A percentile compares a stretch with the other conserved stretches of the same genome.
Conservation (phyloP, 176 grass and related monocot species). For the Hsuehochloa calcarea region DNA sequence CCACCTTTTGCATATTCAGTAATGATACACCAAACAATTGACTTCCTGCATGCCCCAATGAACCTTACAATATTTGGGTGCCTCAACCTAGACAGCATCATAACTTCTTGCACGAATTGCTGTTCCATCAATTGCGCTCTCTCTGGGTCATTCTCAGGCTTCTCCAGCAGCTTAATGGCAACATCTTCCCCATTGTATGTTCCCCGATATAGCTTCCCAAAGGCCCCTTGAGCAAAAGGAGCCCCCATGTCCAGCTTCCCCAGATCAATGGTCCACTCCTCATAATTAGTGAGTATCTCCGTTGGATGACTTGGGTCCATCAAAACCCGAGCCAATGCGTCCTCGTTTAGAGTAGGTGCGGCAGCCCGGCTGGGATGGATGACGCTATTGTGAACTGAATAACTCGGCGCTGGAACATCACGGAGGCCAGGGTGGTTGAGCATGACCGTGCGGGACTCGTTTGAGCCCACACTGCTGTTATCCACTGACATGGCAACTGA, state of each 20-base stretch:
- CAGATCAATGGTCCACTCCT: slow-evolving; percentile 70
- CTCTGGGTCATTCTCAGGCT: slow-evolving; percentile 60
- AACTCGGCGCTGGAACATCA: slow-evolving; percentile 21
- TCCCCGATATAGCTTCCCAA: slow-evolving; percentile 70
- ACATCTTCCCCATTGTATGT: slow-evolving; percentile 74
- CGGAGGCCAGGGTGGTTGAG: slow-evolving; percentile 71
- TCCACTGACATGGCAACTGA: slow-evolving; percentile 56
- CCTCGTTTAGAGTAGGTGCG: slow-evolving; percentile 24
- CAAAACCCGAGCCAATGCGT: slow-evolving; percentile 50
- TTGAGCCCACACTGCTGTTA: slow-evolving; percentile 67
- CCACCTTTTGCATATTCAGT: slow-evolving; percentile 82
- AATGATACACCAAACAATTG: slow-evolving; percentile 71
- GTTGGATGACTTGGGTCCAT: slow-evolving; percentile 51
- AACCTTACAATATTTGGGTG: slow-evolving; percentile 76
- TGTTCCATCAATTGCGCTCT: slow-evolving; percentile 74
- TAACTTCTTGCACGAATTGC: slow-evolving; percentile 76
- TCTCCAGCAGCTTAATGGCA: slow-evolving; percentile 75
- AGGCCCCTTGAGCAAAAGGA: slow-evolving; percentile 81
- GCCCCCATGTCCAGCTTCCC: slow-evolving; percentile 59
- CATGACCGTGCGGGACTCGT: slow-evolving; percentile 59
- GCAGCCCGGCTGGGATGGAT: slow-evolving; percentile 17
- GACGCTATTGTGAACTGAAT: slow-evolving; percentile 49
- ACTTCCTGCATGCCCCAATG: slow-evolving; percentile 72
- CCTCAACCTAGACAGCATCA: slow-evolving; percentile 59
- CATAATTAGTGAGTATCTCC: slow-evolving; percentile 56